phyloP scores from a whole-genome alignment of 345 rosid genomes.

The Conringia planisiliqua region DNA sequence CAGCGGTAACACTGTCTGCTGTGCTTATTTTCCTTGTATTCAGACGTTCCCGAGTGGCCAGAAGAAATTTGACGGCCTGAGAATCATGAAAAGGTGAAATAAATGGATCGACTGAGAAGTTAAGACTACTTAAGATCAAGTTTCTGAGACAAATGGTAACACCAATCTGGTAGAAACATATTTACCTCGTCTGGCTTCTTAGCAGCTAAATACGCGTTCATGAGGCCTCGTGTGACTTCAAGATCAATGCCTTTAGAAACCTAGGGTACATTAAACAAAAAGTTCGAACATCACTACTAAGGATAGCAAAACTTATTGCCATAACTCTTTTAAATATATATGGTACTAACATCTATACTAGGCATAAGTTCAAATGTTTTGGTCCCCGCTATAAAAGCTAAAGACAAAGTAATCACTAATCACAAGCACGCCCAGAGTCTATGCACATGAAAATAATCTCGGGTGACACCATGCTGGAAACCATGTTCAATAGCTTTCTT shows the following conservation, averaged over 20 bases:
- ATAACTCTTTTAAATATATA: neutral
- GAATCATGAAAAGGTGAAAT: conserved; percentile 9
- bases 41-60: conserved; percentile 53
- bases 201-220: conserved; percentile 88
- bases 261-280: conserved; percentile 34
- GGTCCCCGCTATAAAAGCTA: neutral
- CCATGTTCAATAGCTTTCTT: no score
- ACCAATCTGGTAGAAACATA: conserved; percentile 2
- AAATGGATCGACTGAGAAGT: neutral
- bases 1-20: conserved; percentile 33
- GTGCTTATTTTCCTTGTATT: conserved; percentile 41
- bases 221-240: conserved; percentile 77
- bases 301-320: neutral
- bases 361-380: no score
- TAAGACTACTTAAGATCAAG: neutral
- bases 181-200: conserved; percentile 85
- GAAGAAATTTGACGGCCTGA: conserved; percentile 83
- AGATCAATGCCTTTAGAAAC: conserved; percentile 58
- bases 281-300: neutral
- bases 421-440: neutral
- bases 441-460: no score
- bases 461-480: no score
- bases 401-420: neutral
- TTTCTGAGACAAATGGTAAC: neutral
- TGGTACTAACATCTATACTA: neutral